These are phyloP conservation scores for Rutstroemia sp. DNA, from an alignment of 2,329 filamentous ascomycete species.

Conservation along the genomic window DNA sequence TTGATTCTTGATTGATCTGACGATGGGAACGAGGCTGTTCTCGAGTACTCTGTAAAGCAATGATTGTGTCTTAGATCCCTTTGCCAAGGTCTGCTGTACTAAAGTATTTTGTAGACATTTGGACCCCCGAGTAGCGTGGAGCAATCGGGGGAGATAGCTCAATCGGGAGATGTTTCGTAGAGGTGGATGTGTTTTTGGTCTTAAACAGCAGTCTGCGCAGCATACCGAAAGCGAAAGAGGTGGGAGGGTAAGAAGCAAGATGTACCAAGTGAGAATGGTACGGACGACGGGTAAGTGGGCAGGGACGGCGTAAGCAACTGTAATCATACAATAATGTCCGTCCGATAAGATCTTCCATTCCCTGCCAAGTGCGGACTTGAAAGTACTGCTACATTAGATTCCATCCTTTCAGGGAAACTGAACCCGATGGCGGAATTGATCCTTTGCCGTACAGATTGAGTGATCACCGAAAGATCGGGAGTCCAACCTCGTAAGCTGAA, in stretches of 20 bases:
- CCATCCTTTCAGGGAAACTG: too few species aligned
- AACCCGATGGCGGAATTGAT: too few species aligned
- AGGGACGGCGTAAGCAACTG: background rate
- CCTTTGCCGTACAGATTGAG: too few species aligned
- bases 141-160: background rate
- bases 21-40: background rate
- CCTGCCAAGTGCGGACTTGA: too few species aligned
- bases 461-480: too few species aligned
- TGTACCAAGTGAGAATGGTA: background rate
- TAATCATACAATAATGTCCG: background rate
- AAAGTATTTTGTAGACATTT: background rate
- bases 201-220: background rate
- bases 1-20: background rate
- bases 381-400: too few species aligned
- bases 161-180: background rate
- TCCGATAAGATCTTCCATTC: background rate
- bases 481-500: too few species aligned
- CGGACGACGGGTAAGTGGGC: background rate
- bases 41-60: background rate
- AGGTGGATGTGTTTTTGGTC: background rate
- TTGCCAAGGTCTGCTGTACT: background rate
- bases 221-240: too few species aligned
- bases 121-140: background rate
- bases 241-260: background rate
- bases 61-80: conserved; percentile 5